These are phyloP conservation scores for Dactylis glomerata DNA, from an alignment of 176 grass and related monocot genomes.

Conservation along the genomic window DNA sequence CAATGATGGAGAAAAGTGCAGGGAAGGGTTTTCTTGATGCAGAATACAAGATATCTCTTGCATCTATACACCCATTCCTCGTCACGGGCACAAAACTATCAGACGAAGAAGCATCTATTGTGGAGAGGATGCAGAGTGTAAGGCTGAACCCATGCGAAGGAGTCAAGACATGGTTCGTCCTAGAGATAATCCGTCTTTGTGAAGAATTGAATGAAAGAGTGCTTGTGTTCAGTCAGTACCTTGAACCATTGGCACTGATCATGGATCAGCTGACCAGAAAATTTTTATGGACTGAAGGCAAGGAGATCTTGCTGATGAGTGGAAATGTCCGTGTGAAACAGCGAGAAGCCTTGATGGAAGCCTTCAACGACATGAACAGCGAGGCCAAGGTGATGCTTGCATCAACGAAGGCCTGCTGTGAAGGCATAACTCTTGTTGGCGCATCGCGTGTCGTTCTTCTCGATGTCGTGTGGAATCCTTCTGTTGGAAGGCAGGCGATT, in stretches of 20 bases:
- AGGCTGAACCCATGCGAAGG: conserved; percentile 37
- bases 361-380: conserved; percentile 49
- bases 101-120: conserved; percentile 30
- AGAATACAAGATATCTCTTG: conserved; percentile 70
- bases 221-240: conserved; percentile 74
- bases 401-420: conserved; percentile 46
- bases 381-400: conserved; percentile 40
- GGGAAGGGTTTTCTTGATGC: conserved; percentile 42
- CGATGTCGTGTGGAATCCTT: conserved; percentile 87
- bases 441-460: conserved; percentile 80
- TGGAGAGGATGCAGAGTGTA: conserved; percentile 51
- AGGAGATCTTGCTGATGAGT: conserved; percentile 58
- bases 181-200: conserved; percentile 52
- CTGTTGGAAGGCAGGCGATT: conserved; percentile 68
- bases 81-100: conserved; percentile 42
- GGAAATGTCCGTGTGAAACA: conserved; percentile 39
- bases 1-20: conserved; percentile 37
- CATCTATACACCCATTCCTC: conserved; percentile 64
- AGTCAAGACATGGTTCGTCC: conserved; percentile 67
- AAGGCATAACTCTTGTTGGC: conserved; percentile 57
- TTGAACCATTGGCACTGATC: conserved; percentile 58
- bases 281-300: conserved; percentile 57
- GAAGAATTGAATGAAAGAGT: conserved; percentile 47
- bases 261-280: conserved; percentile 49
- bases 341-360: conserved; percentile 43